Evolutionary conservation across 495 filamentous ascomycete genomes (phyloP).

Genomic region (Platismatia glauca): DNA sequence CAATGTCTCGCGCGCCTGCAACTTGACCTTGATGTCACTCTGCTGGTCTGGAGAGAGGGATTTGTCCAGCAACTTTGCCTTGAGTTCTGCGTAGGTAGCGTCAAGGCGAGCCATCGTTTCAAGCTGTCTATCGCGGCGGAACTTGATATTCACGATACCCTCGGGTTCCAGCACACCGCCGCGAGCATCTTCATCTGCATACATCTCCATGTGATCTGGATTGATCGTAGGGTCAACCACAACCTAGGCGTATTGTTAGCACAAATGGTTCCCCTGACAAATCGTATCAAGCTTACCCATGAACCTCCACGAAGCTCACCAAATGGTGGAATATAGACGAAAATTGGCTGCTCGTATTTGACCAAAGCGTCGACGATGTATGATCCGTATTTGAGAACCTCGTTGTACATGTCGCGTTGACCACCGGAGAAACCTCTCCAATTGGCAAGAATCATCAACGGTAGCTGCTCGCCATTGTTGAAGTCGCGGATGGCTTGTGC

Average conservation of each 20-base stretch:
- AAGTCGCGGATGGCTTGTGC: conserved; percentile 98
- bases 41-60: conserved; percentile 63
- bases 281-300: conserved; percentile 51
- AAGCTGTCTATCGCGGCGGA: conserved; percentile 91
- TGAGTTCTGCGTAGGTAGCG: conserved; percentile 68
- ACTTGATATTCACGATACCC: conserved; percentile 97
- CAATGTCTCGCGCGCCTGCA: conserved; percentile 78
- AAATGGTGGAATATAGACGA: conserved; percentile 95
- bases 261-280: conserved; percentile 2
- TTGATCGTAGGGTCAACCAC: conserved; percentile 98
- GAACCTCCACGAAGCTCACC: conserved; percentile 97
- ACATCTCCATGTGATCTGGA: conserved; percentile 96
- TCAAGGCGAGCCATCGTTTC: conserved; percentile 97
- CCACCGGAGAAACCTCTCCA: conserved; percentile 99
- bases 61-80: conserved; percentile 61
- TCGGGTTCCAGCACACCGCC: conserved; percentile 97
- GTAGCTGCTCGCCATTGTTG: conserved; percentile 97
- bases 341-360: conserved; percentile 96
- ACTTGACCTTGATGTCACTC: conserved; percentile 70
- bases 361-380: conserved; percentile 98
- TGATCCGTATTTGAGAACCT: conserved; percentile 97
- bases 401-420: conserved; percentile 99
- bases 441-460: conserved; percentile 97
- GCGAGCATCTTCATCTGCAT: conserved; percentile 90
- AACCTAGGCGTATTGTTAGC: conserved; percentile 46